Conservation (phyloP, 202 grass and related monocot genomes). For the Digitaria exilis region DNA sequence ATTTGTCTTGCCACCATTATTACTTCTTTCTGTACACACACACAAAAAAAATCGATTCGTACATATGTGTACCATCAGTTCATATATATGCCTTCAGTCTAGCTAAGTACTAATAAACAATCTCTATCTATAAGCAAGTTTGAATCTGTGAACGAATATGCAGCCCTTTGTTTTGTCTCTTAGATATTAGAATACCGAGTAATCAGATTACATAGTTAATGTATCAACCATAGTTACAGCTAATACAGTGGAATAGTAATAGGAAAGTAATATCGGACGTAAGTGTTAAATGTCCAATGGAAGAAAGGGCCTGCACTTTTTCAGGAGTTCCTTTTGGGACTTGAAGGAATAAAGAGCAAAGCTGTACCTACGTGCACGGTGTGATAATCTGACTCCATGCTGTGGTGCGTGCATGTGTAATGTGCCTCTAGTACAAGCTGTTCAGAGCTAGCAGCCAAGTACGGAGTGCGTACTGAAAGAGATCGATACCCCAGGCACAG, state of each 20-base stretch:
- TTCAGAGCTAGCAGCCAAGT: background rate
- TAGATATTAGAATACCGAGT: too few species aligned
- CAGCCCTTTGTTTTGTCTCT: too few species aligned
- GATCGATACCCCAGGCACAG: background rate
- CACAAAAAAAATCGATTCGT: background rate
- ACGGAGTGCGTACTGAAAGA: background rate
- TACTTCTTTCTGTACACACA: background rate
- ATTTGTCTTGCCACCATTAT: background rate
- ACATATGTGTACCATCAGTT: background rate
- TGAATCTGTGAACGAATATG: too few species aligned
- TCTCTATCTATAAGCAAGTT: background rate
- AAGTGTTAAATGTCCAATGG: background rate
- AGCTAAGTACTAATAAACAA: background rate
- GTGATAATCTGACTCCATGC: background rate
- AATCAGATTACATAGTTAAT: too few species aligned
- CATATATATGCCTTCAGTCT: background rate
- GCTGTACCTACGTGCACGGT: background rate
- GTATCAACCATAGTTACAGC: too few species aligned
- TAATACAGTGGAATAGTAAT: too few species aligned
- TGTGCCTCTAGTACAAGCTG: slow-evolving; percentile 3
- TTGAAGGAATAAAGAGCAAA: background rate
- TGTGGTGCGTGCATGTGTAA: background rate
- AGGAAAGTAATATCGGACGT: too few species aligned
- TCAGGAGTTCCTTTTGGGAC: background rate
- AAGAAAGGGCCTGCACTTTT: slow-evolving; percentile 17